Evolutionary conservation across 805 yeast species (phyloP), one percentile per base, ranked within the genome.

Genomic region (Starmerella stellata): DNA sequence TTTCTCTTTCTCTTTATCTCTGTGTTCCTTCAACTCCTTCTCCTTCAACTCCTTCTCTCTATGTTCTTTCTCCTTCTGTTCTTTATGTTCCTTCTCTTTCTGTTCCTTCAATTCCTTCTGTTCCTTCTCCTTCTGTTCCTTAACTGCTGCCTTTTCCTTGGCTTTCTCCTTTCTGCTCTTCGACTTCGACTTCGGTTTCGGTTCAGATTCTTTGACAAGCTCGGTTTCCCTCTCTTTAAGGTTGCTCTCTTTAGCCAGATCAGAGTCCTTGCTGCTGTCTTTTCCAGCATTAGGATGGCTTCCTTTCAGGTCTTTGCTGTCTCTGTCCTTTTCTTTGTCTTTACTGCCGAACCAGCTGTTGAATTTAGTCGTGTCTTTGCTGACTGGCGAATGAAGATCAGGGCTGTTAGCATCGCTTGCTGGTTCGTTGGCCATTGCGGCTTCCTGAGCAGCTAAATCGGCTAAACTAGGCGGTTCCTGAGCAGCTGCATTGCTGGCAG

Each of bases 401-500:
- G n/a, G n/a, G n/a, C n/a, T n/a, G n/a, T n/a, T n/a, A n/a, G n/a
- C n/a, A n/a, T n/a, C n/a, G n/a, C n/a, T n/a, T n/a, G n/a, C n/a
- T n/a, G n/a, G n/a, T 42, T 44, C 2, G 38, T 13, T 24, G 37
- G 31, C 19, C 32, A 8, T 29, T 8, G 15, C 17, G 2, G 46
- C 48, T 25, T 43, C 44, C 15, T 38, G 37, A 2, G 48, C 48
- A 0, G 47, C 48, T 28, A 37, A 34, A 4, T 42, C 42, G 4
- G 46, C 48, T 8, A 44, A 17, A 18, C 24, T 25, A 9, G 29
- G 15, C 32, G 5, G 17, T 13, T 29, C 32, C 8, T 29, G 32
- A 5, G 7, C 32, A 5, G 14, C 9, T 15, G 14, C 19, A 15
- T 13, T 15, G 14, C 19, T 15, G n/a, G 30, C n/a, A n/a, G n/a